Evolutionary conservation across 108 stramenopile genomes (phyloP).

Genomic region (Schizochytrium sp.): DNA sequence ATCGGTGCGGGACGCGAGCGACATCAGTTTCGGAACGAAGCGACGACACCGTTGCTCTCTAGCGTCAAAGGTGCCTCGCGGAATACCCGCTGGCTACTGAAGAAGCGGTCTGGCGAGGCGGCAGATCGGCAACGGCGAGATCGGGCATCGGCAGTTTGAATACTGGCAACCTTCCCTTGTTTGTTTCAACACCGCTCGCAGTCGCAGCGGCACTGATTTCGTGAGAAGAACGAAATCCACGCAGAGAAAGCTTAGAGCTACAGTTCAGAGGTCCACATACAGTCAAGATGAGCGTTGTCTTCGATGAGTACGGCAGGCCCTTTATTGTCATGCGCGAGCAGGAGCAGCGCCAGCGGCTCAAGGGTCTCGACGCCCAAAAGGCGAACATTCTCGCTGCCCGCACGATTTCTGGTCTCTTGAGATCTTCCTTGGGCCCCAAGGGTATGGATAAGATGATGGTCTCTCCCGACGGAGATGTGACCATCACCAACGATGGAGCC

Average conservation of each 20-base stretch:
- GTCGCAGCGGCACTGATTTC: not conserved
- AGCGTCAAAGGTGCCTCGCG: not conserved
- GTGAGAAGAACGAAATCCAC: not conserved
- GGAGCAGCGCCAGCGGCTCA: conserved; percentile 92
- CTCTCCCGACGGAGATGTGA: conserved; percentile 95
- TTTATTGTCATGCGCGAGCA: conserved; percentile 99
- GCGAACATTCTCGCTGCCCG: conserved; percentile 97
- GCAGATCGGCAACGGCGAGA: not conserved
- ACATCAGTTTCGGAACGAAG: no score
- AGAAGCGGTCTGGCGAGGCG: not conserved
- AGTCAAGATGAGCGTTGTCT: conserved; percentile 69
- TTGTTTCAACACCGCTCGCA: not conserved
- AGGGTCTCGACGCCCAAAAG: conserved; percentile 94
- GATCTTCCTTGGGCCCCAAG: conserved; percentile 96
- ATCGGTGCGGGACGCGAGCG: no score
- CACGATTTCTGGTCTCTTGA: conserved; percentile 89
- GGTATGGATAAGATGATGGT: conserved; percentile 99
- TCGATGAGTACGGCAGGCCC: conserved; percentile 99
- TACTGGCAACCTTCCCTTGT: not conserved
- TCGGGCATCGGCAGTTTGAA: not conserved
- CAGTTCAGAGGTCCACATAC: no score
- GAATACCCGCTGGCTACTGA: not conserved
- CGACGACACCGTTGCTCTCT: not conserved
- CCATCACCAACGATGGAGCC: conserved; percentile 99
- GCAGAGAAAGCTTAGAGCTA: not conserved